A percentile compares a stretch with the other conserved stretches of the same genome.
phyloP scores from a whole-genome alignment of 441 rosid species.

The Corymbia calophylla region DNA sequence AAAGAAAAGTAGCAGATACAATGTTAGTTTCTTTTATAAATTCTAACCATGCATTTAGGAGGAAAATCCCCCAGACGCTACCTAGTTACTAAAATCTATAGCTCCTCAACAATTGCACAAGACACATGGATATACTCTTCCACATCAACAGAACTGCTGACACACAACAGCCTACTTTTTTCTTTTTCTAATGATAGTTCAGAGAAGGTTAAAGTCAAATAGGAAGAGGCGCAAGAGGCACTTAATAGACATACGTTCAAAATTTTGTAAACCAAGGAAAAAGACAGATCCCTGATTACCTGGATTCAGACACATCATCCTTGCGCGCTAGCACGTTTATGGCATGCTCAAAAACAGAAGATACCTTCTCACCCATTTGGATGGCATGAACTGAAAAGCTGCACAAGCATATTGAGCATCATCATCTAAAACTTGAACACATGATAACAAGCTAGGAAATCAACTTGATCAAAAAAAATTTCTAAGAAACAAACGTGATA shows the following conservation, averaged over 20 bases:
- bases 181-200: not conserved
- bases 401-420: slow-evolving; percentile 11
- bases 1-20: not conserved
- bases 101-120: not conserved
- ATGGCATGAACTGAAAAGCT: slow-evolving; percentile 95
- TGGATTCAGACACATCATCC: slow-evolving; percentile 56
- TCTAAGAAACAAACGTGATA: not conserved
- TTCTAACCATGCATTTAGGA: not conserved
- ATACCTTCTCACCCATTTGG: slow-evolving; percentile 90
- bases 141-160: not conserved
- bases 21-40: not conserved
- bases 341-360: slow-evolving; percentile 82
- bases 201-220: not conserved
- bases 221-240: not conserved
- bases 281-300: slow-evolving; percentile 27
- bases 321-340: slow-evolving; percentile 67
- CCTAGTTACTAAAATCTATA: not conserved
- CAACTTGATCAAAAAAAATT: not conserved
- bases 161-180: not conserved
- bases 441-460: slow-evolving; percentile 1
- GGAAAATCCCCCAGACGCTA: not conserved
- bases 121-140: not conserved
- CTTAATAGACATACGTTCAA: not conserved
- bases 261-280: not conserved
- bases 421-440: not conserved